phyloP scores from a whole-genome alignment of 2,329 filamentous ascomycete genomes.

The Falciphora oryzae region DNA sequence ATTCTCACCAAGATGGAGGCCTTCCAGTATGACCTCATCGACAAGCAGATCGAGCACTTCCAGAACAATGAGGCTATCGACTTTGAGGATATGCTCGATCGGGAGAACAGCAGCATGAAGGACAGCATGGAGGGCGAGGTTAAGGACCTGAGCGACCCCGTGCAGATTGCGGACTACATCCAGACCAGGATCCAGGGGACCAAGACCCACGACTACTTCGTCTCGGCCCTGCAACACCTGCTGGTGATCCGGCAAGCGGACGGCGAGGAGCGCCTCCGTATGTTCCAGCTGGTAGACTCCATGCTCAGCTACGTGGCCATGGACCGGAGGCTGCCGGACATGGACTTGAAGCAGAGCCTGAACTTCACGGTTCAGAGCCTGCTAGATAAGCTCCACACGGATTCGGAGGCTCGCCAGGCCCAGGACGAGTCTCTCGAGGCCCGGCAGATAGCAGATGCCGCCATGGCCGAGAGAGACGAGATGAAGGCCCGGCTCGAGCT shows the following conservation, averaged over 20 bases:
- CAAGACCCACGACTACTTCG: conserved; percentile 88
- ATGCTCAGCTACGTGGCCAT: conserved; percentile 99
- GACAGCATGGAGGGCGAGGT: conserved; percentile 80
- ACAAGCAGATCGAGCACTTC: conserved; percentile 96
- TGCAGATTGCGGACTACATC: conserved; percentile 92
- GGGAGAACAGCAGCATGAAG: conserved; percentile 84
- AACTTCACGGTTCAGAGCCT: conserved; percentile 96
- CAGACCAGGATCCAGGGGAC: conserved; percentile 76
- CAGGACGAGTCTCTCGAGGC: conserved; percentile 88
- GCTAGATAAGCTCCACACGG: conserved; percentile 91
- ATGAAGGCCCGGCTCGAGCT: conserved; percentile 83
- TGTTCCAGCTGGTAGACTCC: conserved; percentile 97
- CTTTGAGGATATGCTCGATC: conserved; percentile 93
- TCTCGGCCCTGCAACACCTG: conserved; percentile 91
- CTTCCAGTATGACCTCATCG: conserved; percentile 96
- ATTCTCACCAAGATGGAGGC: conserved; percentile 95
- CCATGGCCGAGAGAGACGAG: conserved; percentile 94
- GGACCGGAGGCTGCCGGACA: conserved; percentile 90
- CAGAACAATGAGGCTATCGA: conserved; percentile 93
- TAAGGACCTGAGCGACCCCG: conserved; percentile 87
- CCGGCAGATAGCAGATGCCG: conserved; percentile 88
- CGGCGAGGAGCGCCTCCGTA: conserved; percentile 82
- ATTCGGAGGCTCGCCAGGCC: conserved; percentile 87
- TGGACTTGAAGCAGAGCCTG: conserved; percentile 95
- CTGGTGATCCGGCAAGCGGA: conserved; percentile 88